Conservation (phyloP, 1,284 basidiomycete genomes). For the Flammula alnicola region DNA sequence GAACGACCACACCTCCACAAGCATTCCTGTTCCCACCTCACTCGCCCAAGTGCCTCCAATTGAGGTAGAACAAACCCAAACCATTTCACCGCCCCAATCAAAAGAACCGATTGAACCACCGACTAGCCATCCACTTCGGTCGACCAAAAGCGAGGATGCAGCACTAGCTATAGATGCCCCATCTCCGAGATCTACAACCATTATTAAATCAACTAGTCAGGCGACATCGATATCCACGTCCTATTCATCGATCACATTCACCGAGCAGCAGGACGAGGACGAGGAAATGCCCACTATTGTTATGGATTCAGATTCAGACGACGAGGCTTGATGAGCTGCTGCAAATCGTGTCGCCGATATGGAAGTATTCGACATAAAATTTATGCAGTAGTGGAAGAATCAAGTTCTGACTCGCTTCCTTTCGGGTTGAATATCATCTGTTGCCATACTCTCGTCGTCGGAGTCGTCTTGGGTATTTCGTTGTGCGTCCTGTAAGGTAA, state of each 20-base stretch:
- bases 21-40: background rate
- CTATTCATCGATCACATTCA: no score
- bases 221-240: no score
- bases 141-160: no score
- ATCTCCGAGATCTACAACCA: no score
- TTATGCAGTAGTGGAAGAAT: no score
- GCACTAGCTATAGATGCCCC: no score
- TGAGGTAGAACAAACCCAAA: background rate
- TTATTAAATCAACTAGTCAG: no score
- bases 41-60: background rate
- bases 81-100: no score
- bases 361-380: no score
- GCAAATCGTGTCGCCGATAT: background rate
- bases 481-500: conserved; percentile 17
- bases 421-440: conserved; percentile 11
- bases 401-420: conserved; percentile 17
- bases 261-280: conserved; percentile 39
- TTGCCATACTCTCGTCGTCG: conserved; percentile 30
- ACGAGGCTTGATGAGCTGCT: conserved; percentile 25
- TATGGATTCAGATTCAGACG: conserved; percentile 53
- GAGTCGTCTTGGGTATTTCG: conserved; percentile 23
- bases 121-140: no score
- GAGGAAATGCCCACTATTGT: conserved; percentile 53
- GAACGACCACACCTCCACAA: conserved; percentile 18
- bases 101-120: no score